Conservation (phyloP, 2,329 filamentous ascomycete species). For the Clarireedia sp. region DNA sequence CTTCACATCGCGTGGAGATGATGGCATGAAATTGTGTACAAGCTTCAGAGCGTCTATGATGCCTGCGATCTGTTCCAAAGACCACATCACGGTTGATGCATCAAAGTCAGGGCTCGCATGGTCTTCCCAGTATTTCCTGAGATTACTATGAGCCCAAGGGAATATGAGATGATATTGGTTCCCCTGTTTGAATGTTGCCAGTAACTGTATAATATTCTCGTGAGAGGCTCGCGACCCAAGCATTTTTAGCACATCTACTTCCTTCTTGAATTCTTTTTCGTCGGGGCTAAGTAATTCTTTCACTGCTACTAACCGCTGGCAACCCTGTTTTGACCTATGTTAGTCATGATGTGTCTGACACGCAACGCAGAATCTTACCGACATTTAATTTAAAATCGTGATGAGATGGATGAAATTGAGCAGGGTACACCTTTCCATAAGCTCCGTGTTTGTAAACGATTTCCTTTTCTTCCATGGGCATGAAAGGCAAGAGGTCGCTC, state of each 20-base stretch:
- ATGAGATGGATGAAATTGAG: constrained; percentile 18
- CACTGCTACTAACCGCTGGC: constrained; percentile 14
- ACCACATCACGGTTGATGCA: constrained; percentile 20
- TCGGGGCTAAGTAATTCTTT: constrained; percentile 15
- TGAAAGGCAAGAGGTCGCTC: constrained; percentile 15
- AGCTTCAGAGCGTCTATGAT: constrained; percentile 20
- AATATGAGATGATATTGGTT: constrained; percentile 27
- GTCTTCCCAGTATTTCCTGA: constrained; percentile 25
- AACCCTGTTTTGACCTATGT: constrained; percentile 7
- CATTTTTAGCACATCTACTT: constrained; percentile 9
- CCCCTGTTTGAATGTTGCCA: constrained; percentile 23
- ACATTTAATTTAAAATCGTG: constrained; percentile 14
- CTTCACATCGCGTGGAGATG: constrained; percentile 1
- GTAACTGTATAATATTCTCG: constrained; percentile 25
- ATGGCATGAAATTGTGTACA: constrained; percentile 22
- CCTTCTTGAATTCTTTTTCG: constrained; percentile 14
- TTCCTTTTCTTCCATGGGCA: constrained; percentile 3
- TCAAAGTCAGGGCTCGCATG: constrained; percentile 12
- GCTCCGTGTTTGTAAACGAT: constrained; percentile 14
- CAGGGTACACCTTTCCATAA: constrained; percentile 18
- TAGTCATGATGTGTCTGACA: neutral
- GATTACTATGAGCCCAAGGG: constrained; percentile 23
- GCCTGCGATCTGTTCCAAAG: constrained; percentile 26
- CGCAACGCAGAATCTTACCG: neutral
- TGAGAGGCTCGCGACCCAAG: constrained; percentile 12